A percentile compares a stretch with the other conserved stretches of the same genome.
Conservation (phyloP, 331 rosid species). For the Prunus yedoensis region DNA sequence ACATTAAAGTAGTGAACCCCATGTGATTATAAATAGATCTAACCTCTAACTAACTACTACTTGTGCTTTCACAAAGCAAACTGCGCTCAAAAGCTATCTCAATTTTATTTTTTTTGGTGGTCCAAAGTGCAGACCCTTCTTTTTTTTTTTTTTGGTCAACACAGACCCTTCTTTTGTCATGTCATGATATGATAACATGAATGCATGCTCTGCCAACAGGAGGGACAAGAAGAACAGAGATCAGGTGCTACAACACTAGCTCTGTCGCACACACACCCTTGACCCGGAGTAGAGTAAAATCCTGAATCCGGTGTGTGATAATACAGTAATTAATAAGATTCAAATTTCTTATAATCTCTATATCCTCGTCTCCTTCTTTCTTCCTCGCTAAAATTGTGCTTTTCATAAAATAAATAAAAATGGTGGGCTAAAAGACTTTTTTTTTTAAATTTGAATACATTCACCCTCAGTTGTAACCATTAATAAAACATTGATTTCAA, state of each 20-base stretch:
- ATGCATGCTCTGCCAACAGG: conserved; percentile 9
- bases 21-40: neutral
- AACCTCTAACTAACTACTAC: neutral
- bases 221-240: neutral
- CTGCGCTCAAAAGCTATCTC: neutral
- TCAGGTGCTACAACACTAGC: neutral
- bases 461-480: too few species aligned
- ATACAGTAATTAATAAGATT: too few species aligned
- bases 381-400: too few species aligned
- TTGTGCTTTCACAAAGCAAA: conserved; percentile 2
- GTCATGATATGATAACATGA: conserved; percentile 20
- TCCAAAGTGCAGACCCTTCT: neutral
- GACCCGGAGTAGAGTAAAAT: too few species aligned
- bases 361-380: too few species aligned
- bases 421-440: too few species aligned
- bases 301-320: too few species aligned
- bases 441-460: too few species aligned
- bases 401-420: too few species aligned
- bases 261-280: neutral
- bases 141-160: too few species aligned
- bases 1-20: neutral
- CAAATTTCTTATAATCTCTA: too few species aligned
- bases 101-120: neutral
- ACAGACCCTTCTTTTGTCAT: neutral
- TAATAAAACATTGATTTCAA: too few species aligned